A percentile compares a stretch with the other conserved stretches of the same genome.
phyloP scores from a whole-genome alignment of 768 basidiomycete genomes.

The Leccinum truebloodii region DNA sequence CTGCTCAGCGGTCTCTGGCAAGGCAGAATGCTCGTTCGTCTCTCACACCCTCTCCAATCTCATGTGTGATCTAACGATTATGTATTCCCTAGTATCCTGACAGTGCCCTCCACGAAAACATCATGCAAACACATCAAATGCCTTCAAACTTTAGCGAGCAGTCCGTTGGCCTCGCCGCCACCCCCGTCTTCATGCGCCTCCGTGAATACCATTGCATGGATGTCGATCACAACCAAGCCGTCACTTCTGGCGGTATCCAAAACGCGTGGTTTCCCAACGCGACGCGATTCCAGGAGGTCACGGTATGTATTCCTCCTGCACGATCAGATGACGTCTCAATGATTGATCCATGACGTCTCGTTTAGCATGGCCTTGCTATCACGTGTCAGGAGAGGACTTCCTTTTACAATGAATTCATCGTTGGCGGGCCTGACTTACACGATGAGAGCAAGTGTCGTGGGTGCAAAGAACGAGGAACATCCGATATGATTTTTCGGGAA shows the following conservation, averaged over 20 bases:
- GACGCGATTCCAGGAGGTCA: constrained; percentile 14
- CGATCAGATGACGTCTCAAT: constrained; percentile 5
- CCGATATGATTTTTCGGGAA: constrained; percentile 31
- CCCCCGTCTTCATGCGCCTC: constrained; percentile 60
- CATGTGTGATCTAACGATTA: background rate
- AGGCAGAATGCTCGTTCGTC: constrained; percentile 62
- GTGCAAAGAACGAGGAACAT: constrained; percentile 29
- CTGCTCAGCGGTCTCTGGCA: constrained; percentile 59
- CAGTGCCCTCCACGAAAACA: constrained; percentile 10
- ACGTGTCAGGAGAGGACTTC: constrained; percentile 27
- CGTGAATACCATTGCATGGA: constrained; percentile 54
- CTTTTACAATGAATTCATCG: constrained; percentile 45
- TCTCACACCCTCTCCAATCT: background rate
- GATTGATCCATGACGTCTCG: background rate
- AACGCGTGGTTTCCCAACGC: constrained; percentile 43
- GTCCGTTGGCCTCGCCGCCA: constrained; percentile 38
- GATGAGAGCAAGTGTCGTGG: constrained; percentile 40
- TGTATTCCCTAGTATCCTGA: constrained; percentile 23
- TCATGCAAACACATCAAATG: constrained; percentile 26
- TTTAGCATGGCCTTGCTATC: constrained; percentile 24
- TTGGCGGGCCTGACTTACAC: constrained; percentile 42
- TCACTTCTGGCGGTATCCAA: constrained; percentile 36
- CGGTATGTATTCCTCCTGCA: constrained; percentile 24
- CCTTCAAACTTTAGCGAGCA: constrained; percentile 37
- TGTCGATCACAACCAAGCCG: constrained; percentile 35